These are phyloP conservation scores for Exophiala phaeomuriformis DNA, from an alignment of 2,329 filamentous ascomycete species.

Conservation along the genomic window DNA sequence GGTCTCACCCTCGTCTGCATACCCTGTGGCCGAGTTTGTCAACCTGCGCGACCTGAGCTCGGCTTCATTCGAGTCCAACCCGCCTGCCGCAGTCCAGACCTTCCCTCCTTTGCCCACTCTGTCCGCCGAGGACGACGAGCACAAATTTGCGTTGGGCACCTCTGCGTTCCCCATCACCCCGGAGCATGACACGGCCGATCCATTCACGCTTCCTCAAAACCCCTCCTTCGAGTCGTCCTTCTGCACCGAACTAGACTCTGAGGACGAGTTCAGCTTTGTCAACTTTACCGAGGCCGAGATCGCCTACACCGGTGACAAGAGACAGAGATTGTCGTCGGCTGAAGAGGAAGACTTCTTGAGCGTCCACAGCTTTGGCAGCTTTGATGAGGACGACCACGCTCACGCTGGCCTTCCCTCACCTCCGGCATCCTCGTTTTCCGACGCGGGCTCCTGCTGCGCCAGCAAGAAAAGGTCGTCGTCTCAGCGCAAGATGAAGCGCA, in stretches of 20 bases:
- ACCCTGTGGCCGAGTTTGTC: constrained; percentile 71
- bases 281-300: constrained; percentile 58
- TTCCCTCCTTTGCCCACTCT: constrained; percentile 59
- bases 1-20: constrained; percentile 46
- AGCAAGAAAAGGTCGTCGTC: constrained; percentile 39
- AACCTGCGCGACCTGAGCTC: constrained; percentile 87
- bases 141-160: constrained; percentile 45
- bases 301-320: constrained; percentile 57
- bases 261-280: constrained; percentile 79
- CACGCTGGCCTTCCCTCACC: constrained; percentile 58
- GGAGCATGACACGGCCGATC: constrained; percentile 34
- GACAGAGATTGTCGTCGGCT: constrained; percentile 58
- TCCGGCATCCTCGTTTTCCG: constrained; percentile 53
- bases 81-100: constrained; percentile 36
- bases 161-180: constrained; percentile 33
- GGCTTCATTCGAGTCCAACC: constrained; percentile 39
- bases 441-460: constrained; percentile 29
- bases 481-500: constrained; percentile 35
- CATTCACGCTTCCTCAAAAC: constrained; percentile 31
- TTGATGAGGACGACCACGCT: constrained; percentile 59
- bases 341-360: constrained; percentile 72
- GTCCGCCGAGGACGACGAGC: constrained; percentile 57
- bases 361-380: constrained; percentile 67
- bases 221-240: constrained; percentile 78
- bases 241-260: constrained; percentile 66